Evolutionary conservation across 371 early-diverging fungal species (phyloP).

Genomic region (Rhizomucor pusillus): DNA sequence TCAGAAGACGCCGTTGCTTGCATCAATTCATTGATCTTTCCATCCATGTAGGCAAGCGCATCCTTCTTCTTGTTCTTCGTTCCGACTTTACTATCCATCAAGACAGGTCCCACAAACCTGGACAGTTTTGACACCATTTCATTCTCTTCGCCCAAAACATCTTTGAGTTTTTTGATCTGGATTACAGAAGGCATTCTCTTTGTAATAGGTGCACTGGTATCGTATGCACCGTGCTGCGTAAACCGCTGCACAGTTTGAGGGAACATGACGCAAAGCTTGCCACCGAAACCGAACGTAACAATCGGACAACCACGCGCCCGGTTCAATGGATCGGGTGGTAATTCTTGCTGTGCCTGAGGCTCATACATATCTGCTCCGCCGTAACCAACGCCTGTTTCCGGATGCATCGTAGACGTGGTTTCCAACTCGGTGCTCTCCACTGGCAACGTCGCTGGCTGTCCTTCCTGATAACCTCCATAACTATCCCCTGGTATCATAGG

Average conservation of each 20-base stretch:
- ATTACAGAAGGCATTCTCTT: slow-evolving; percentile 62
- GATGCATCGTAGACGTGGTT: slow-evolving; percentile 6
- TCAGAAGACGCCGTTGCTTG: slow-evolving; percentile 14
- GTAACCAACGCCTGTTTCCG: neutral
- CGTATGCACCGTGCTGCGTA: slow-evolving; percentile 35
- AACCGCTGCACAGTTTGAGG: slow-evolving; percentile 74
- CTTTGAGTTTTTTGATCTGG: slow-evolving; percentile 46
- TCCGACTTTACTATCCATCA: slow-evolving; percentile 53
- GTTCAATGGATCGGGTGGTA: slow-evolving; percentile 62
- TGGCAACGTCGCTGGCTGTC: slow-evolving; percentile 9
- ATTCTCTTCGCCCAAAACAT: slow-evolving; percentile 23
- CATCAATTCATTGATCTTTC: slow-evolving; percentile 44
- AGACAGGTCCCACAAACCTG: slow-evolving; percentile 56
- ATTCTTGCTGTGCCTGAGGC: slow-evolving; percentile 22
- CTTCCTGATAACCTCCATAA: slow-evolving; percentile 3
- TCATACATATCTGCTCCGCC: slow-evolving; percentile 16
- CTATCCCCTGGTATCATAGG: neutral
- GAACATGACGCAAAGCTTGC: slow-evolving; percentile 73
- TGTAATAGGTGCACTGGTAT: slow-evolving; percentile 35
- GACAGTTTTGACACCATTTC: slow-evolving; percentile 21
- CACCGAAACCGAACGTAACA: slow-evolving; percentile 85
- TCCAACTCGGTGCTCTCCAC: neutral
- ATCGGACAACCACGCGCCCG: slow-evolving; percentile 72
- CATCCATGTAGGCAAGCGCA: slow-evolving; percentile 51
- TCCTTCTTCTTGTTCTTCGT: slow-evolving; percentile 70